A percentile compares a stretch with the other conserved stretches of the same genome.
Evolutionary conservation across 2,329 filamentous ascomycete genomes (phyloP).

Genomic region (Grosmannia clavigera): DNA sequence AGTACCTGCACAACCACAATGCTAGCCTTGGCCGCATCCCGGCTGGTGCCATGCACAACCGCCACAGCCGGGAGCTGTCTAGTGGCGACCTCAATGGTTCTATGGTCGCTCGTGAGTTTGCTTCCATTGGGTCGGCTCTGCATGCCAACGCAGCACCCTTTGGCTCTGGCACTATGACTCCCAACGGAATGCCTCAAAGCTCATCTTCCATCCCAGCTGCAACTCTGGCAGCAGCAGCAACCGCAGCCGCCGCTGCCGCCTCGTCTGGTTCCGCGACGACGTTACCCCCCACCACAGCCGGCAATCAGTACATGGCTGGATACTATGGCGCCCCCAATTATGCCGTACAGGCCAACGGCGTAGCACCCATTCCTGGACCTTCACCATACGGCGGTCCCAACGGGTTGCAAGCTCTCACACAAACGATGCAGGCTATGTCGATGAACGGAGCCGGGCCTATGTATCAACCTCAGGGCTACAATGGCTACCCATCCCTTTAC

Average conservation of each 20-base stretch:
- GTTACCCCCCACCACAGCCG: constrained; percentile 11
- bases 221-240: constrained; percentile 14
- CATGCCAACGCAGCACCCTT: constrained; percentile 74
- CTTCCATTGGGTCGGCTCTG: constrained; percentile 56
- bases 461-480: constrained; percentile 47
- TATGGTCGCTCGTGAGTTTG: constrained; percentile 34
- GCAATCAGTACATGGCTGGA: constrained; percentile 17
- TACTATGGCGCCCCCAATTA: constrained; percentile 17
- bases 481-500: constrained; percentile 39
- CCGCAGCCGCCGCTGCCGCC: constrained; percentile 17
- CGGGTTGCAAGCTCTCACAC: constrained; percentile 47
- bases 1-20: constrained; percentile 65
- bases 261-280: constrained; percentile 9
- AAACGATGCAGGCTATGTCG: constrained; percentile 56
- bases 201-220: constrained; percentile 13
- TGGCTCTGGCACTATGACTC: constrained; percentile 44
- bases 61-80: constrained; percentile 63
- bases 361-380: constrained; percentile 10
- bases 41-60: constrained; percentile 48
- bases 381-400: constrained; percentile 25
- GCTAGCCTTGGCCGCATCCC: constrained; percentile 72
- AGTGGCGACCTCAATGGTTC: constrained; percentile 26
- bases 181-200: constrained; percentile 14
- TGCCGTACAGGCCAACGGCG: constrained; percentile 3
- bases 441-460: constrained; percentile 32